Conservation (phyloP, 2,329 filamentous ascomycete species). For the Moelleriella libera region DNA sequence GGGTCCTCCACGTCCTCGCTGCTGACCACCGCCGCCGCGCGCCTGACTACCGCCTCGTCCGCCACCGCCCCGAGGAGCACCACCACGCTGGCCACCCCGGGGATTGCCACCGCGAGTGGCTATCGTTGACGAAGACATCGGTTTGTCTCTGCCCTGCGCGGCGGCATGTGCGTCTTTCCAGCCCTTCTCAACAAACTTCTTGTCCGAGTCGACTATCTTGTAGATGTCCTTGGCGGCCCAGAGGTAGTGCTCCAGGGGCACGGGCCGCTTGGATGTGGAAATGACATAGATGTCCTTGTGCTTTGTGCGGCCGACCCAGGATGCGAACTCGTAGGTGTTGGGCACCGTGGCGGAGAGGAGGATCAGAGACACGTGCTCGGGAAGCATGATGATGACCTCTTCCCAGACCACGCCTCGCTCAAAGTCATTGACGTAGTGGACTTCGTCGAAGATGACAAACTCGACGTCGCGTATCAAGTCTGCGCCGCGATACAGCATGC, state of each 20-base stretch:
- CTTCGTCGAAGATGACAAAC: constrained; percentile 97
- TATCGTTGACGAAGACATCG: constrained; percentile 29
- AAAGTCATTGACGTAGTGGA: constrained; percentile 94
- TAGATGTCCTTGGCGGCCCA: constrained; percentile 89
- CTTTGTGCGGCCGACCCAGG: constrained; percentile 95
- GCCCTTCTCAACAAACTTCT: constrained; percentile 79
- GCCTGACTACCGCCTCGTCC: constrained; percentile 11
- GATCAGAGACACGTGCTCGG: constrained; percentile 91
- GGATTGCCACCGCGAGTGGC: constrained; percentile 23
- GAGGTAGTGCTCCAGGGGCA: constrained; percentile 88
- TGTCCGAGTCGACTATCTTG: constrained; percentile 89
- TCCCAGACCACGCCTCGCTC: constrained; percentile 98
- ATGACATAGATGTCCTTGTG: constrained; percentile 99
- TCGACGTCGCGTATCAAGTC: constrained; percentile 95
- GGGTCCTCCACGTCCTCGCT: constrained; percentile 36
- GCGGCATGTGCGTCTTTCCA: constrained; percentile 89
- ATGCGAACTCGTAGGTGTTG: constrained; percentile 95
- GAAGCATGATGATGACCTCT: constrained; percentile 98
- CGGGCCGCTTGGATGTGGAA: constrained; percentile 86
- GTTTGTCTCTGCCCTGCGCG: constrained; percentile 68
- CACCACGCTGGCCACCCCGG: constrained; percentile 19
- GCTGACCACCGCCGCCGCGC: constrained; percentile 34
- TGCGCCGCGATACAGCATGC: constrained; percentile 94
- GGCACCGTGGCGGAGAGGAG: constrained; percentile 91
- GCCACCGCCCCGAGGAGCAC: constrained; percentile 31